Evolutionary conservation across 495 filamentous ascomycete genomes (phyloP).

Genomic region (Aspergillus conjunctus): DNA sequence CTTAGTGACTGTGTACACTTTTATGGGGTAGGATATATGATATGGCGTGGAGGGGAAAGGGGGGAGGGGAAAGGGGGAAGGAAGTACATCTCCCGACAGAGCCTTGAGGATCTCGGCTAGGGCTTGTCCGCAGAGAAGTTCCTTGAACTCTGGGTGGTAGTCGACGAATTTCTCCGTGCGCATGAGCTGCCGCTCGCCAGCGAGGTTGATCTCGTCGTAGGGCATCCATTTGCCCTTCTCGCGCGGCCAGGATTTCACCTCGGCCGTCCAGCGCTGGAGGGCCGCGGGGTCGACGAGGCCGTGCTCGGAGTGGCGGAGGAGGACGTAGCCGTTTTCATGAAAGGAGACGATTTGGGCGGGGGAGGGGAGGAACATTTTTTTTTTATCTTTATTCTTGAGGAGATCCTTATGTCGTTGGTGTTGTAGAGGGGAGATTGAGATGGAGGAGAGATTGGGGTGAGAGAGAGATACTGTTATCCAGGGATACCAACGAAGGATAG

Average conservation of each 20-base stretch:
- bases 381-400: not conserved
- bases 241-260: slow-evolving; percentile 43
- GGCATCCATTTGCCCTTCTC: slow-evolving; percentile 48
- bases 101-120: slow-evolving; percentile 33
- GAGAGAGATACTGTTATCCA: not conserved
- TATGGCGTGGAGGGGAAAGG: not conserved
- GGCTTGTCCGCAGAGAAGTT: slow-evolving; percentile 36
- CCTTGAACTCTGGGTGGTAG: slow-evolving; percentile 39
- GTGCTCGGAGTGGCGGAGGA: slow-evolving; percentile 36
- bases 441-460: not conserved
- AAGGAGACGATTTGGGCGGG: slow-evolving; percentile 36
- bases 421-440: not conserved
- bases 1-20: not conserved
- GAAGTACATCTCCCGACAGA: not conserved
- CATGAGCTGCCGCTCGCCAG: slow-evolving; percentile 44
- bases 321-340: slow-evolving; percentile 41
- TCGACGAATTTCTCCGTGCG: slow-evolving; percentile 48
- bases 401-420: not conserved
- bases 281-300: slow-evolving; percentile 29
- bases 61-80: not conserved
- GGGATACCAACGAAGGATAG: not conserved
- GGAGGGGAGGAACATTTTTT: slow-evolving; percentile 26
- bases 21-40: not conserved
- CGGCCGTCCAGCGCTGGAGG: slow-evolving; percentile 42
- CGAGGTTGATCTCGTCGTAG: slow-evolving; percentile 47